Conservation (phyloP, 352 stramenopile genomes). For the Globisporangium recalcitrans region DNA sequence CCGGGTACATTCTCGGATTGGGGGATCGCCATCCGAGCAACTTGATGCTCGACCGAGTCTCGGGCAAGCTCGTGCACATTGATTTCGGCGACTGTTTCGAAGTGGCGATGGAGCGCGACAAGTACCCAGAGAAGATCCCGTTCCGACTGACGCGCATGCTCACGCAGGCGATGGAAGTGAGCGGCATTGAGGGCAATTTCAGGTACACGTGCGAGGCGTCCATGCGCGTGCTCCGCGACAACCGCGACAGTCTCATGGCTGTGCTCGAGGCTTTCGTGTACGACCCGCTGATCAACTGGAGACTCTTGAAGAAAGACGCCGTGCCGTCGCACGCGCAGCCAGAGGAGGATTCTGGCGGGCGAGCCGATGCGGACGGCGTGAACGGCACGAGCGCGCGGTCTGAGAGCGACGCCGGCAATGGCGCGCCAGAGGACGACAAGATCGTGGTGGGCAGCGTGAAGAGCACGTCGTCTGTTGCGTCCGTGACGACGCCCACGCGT, state of each 20-base stretch:
- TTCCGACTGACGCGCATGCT: conserved; percentile 99
- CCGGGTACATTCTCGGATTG: conserved; percentile 99
- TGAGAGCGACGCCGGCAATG: conserved; percentile 5
- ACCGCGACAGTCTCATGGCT: conserved; percentile 97
- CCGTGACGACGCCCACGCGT: conserved; percentile 32
- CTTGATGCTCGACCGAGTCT: conserved; percentile 99
- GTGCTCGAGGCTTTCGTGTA: conserved; percentile 99
- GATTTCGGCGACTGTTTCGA: conserved; percentile 99
- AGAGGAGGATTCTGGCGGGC: conserved; percentile 29
- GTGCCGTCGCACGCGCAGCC: conserved; percentile 71
- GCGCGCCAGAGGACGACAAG: conserved; percentile 26
- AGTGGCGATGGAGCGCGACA: conserved; percentile 99
- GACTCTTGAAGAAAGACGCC: conserved; percentile 88
- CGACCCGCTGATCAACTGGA: conserved; percentile 99
- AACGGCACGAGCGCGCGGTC: neutral
- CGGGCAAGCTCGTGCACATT: conserved; percentile 98
- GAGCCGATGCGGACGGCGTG: conserved; percentile 10
- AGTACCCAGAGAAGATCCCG: conserved; percentile 99
- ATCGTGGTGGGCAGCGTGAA: conserved; percentile 41
- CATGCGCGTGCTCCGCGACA: conserved; percentile 98
- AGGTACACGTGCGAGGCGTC: conserved; percentile 96
- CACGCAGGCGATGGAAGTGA: conserved; percentile 98
- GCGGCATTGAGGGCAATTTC: conserved; percentile 99
- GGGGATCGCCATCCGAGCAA: conserved; percentile 99
- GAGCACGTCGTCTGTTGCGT: conserved; percentile 43